Conservation (phyloP, 2,329 filamentous ascomycete species). For the Penicillium sp. region DNA sequence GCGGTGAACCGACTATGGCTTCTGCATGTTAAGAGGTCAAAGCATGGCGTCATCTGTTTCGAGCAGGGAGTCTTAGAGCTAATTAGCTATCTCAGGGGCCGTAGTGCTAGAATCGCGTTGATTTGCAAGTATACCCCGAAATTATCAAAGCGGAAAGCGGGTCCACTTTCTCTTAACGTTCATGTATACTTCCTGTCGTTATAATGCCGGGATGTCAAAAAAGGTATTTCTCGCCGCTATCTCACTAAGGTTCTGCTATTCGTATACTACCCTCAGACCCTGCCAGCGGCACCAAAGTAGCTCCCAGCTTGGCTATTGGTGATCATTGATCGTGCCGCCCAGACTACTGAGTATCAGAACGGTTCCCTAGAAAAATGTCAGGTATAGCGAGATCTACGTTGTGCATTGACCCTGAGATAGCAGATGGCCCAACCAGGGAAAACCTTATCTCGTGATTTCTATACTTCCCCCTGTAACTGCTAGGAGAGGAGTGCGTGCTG, state of each 20-base stretch:
- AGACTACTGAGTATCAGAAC: conserved; percentile 2
- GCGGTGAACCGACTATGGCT: conserved; percentile 24
- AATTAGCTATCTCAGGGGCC: conserved; percentile 16
- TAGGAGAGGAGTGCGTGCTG: background rate
- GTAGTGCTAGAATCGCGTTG: background rate
- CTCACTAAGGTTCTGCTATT: background rate
- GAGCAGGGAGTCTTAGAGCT: conserved; percentile 3
- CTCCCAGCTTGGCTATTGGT: conserved; percentile 6
- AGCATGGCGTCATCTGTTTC: conserved; percentile 16
- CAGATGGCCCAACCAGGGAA: background rate
- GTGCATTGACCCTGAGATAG: background rate
- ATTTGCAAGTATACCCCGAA: background rate
- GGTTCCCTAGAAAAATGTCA: background rate
- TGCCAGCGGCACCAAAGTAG: conserved; percentile 10
- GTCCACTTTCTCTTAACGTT: background rate
- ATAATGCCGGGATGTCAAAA: background rate
- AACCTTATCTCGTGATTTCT: background rate
- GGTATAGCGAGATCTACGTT: background rate
- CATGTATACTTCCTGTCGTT: background rate
- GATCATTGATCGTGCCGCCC: conserved; percentile 5
- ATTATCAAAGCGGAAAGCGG: background rate
- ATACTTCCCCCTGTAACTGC: background rate
- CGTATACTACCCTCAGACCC: conserved; percentile 12
- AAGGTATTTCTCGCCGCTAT: background rate
- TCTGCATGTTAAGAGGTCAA: conserved; percentile 16